Evolutionary conservation across 371 early-diverging fungal species (phyloP), one percentile per base, ranked within the genome.

Genomic region (Blastocladiella emersonii): DNA sequence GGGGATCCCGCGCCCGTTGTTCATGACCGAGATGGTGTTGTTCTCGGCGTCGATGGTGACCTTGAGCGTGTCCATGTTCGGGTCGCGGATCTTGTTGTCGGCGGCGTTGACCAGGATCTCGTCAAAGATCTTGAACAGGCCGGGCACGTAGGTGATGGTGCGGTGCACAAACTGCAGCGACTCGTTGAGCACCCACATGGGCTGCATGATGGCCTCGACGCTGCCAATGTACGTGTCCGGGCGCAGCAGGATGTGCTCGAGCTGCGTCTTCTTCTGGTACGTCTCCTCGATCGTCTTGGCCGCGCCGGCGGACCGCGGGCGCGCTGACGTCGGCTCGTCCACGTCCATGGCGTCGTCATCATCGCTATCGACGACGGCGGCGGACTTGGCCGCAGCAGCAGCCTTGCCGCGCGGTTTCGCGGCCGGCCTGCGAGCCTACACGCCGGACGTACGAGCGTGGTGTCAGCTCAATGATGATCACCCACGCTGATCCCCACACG

Each of bases 181-280:
- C 67, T 89, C 83, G 30, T 59, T 59, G 67, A 83, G 87, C 1
- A 96, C 80, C 92, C 97, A 99, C 84, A 98, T 86, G 45, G 80
- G 74, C 57, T 85, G 83, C 34, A 84, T 82, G 59, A 88, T 87
- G 48, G 83, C 76, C 74, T 99, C 98, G 35, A 90, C 85, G 0
- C 98, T 93, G 7, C 99, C 99, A 71, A 99, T 96, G 74, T 99
- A 99, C 3, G 98, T 96, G 72, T 99, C 99, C 0, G 99, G 99
- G 44, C 99, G 88, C 44, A 98, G 78, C 48, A 99, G 74, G 57
- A 99, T 96, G 70, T 99, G 99, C 74, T 99, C 99, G 25, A 98
- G 74, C 57, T 95, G 99, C 6, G 98, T 89, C 72, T 98, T 98
- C 71, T 96, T 98, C 70, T 98, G 96, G 72, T 99, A 99, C 36